phyloP scores from a whole-genome alignment of 2,329 filamentous ascomycete genomes.

The Talaromyces funiculosus region DNA sequence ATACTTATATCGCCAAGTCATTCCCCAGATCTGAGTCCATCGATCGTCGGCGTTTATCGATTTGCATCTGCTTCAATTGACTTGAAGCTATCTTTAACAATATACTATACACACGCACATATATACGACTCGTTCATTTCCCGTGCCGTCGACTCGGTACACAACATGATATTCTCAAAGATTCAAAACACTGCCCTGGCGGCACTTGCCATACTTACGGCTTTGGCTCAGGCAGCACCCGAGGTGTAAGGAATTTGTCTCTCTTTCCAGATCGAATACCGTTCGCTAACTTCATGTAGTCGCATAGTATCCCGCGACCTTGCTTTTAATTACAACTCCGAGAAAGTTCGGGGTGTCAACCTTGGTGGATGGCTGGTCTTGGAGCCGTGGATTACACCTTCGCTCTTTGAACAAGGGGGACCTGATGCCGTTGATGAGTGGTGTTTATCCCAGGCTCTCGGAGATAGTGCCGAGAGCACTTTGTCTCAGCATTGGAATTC shows the following conservation, averaged over 20 bases:
- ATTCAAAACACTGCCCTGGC: slow-evolving; percentile 11
- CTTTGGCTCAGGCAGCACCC: slow-evolving; percentile 11
- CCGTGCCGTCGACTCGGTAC: slow-evolving; percentile 3
- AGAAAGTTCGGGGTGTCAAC: slow-evolving; percentile 60
- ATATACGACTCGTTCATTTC: neutral
- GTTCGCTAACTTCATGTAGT: slow-evolving; percentile 17
- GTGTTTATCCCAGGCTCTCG: slow-evolving; percentile 47
- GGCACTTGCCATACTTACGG: slow-evolving; percentile 6
- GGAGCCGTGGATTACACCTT: slow-evolving; percentile 61
- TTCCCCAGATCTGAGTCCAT: neutral
- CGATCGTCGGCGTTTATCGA: neutral
- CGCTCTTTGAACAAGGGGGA: slow-evolving; percentile 49
- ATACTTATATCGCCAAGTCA: slow-evolving; percentile 12
- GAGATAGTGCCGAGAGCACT: slow-evolving; percentile 43
- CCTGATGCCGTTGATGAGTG: slow-evolving; percentile 54
- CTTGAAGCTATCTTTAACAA: neutral
- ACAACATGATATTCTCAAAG: slow-evolving; percentile 11
- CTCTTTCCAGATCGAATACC: neutral
- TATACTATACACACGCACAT: neutral
- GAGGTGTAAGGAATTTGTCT: neutral
- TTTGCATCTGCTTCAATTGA: slow-evolving; percentile 11
- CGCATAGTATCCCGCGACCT: slow-evolving; percentile 25
- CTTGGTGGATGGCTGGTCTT: slow-evolving; percentile 61
- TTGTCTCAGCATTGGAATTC: slow-evolving; percentile 55
- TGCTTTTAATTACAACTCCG: slow-evolving; percentile 48